Conservation (phyloP, 345 rosid species). For the Excoecaria cochinchinensis region DNA sequence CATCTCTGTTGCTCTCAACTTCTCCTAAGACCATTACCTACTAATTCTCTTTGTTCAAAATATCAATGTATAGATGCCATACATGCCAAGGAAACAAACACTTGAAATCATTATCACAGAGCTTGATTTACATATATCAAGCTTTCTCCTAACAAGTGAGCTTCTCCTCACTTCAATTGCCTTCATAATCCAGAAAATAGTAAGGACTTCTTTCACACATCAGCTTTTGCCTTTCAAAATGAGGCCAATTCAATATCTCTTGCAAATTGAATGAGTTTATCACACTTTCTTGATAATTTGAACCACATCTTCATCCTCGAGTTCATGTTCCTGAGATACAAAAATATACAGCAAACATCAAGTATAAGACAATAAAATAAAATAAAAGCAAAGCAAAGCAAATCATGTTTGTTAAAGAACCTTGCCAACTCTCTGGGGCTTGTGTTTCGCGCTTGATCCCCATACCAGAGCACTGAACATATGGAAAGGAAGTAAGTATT, state of each 20-base stretch:
- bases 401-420: slow-evolving; percentile 34
- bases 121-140: slow-evolving; percentile 26
- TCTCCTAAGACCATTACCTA: background rate
- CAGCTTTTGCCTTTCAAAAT: background rate
- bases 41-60: background rate
- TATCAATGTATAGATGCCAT: background rate
- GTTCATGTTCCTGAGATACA: slow-evolving; percentile 82
- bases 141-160: slow-evolving; percentile 7
- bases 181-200: slow-evolving; percentile 1
- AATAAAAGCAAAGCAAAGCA: background rate
- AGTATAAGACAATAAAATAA: background rate
- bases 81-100: slow-evolving; percentile 7
- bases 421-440: slow-evolving; percentile 99
- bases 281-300: slow-evolving; percentile 92
- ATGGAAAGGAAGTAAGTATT: background rate
- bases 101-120: slow-evolving; percentile 11
- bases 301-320: slow-evolving; percentile 97
- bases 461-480: slow-evolving; percentile 81
- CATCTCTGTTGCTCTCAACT: background rate
- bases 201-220: background rate
- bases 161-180: background rate
- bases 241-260: background rate
- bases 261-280: background rate
- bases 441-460: slow-evolving; percentile 98
- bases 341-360: slow-evolving; percentile 7